These are phyloP conservation scores for Microglena sp. DNA, from an alignment of 139 green algal species.

Conservation along the genomic window DNA sequence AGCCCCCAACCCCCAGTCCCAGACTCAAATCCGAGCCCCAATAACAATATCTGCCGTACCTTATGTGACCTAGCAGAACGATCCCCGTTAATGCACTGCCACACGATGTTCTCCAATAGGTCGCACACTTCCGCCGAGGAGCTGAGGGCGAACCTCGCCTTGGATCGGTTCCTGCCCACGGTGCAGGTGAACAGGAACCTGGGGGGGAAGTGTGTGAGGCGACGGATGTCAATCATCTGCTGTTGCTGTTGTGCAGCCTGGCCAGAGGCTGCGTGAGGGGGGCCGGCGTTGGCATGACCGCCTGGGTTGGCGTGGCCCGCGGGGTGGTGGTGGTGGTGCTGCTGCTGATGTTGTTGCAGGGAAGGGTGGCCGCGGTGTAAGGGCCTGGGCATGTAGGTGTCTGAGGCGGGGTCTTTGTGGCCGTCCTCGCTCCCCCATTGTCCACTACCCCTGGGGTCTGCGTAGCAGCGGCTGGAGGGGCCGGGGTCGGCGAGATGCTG, in stretches of 20 bases:
- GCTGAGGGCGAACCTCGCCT: slow-evolving; percentile 27
- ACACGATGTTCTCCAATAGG: slow-evolving; percentile 28
- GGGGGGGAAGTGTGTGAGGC: slow-evolving; percentile 44
- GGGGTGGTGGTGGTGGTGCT: neutral
- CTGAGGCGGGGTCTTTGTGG: no score
- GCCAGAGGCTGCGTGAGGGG: neutral
- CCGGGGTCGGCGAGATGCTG: no score
- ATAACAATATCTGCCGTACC: no score
- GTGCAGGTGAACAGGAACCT: slow-evolving; percentile 77
- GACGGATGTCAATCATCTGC: neutral
- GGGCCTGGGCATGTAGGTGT: no score
- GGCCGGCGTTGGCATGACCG: neutral
- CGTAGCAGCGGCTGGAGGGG: no score
- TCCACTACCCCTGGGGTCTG: no score
- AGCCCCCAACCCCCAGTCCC: no score
- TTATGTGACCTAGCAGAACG: no score
- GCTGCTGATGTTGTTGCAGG: slow-evolving; percentile 2
- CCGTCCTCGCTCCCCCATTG: no score
- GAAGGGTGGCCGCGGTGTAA: neutral
- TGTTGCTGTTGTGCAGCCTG: neutral
- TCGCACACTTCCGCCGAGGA: slow-evolving; percentile 25
- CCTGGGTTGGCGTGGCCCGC: neutral
- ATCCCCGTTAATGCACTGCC: slow-evolving; percentile 21
- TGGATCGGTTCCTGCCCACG: slow-evolving; percentile 33
- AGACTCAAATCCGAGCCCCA: no score